Evolutionary conservation across 2,329 filamentous ascomycete genomes (phyloP).

Genomic region (Scortechinia acanthostroma): DNA sequence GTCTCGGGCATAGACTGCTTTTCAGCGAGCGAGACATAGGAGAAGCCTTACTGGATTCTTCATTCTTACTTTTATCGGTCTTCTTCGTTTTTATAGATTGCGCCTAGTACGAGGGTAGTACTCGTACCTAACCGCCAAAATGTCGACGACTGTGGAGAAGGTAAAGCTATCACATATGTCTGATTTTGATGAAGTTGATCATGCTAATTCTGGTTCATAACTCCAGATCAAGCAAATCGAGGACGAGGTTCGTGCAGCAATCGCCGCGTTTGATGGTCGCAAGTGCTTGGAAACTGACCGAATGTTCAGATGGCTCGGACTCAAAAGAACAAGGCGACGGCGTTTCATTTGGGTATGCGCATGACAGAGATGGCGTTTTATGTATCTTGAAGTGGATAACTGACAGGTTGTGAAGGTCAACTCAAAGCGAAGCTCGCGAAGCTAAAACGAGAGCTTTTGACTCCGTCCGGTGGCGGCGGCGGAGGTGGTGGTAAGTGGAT

Average conservation of each 20-base stretch:
- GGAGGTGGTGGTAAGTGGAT: conserved; percentile 46
- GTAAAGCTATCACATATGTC: conserved; percentile 33
- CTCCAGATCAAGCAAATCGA: conserved; percentile 89
- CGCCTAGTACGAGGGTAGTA: too few species aligned
- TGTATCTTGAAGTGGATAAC: not conserved
- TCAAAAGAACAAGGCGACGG: conserved; percentile 95
- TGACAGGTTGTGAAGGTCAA: conserved; percentile 33
- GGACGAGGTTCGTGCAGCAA: conserved; percentile 64
- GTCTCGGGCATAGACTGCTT: not conserved
- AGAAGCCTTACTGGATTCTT: not conserved
- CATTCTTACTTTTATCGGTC: not conserved
- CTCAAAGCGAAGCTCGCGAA: conserved; percentile 97
- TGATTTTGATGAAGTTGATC: conserved; percentile 18
- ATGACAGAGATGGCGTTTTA: not conserved
- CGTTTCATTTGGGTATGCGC: conserved; percentile 70
- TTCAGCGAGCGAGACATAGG: not conserved
- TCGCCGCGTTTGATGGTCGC: conserved; percentile 6
- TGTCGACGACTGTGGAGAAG: conserved; percentile 98
- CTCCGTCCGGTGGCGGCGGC: conserved; percentile 67
- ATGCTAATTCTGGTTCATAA: conserved; percentile 12
- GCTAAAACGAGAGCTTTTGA: conserved; percentile 90
- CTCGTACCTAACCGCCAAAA: conserved; percentile 38
- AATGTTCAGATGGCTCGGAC: conserved; percentile 80
- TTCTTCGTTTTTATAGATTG: not conserved
- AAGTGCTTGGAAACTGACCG: not conserved